A percentile compares a stretch with the other conserved stretches of the same genome.
phyloP scores from a whole-genome alignment of 805 yeast genomes.

The Blastobotrys americana region DNA sequence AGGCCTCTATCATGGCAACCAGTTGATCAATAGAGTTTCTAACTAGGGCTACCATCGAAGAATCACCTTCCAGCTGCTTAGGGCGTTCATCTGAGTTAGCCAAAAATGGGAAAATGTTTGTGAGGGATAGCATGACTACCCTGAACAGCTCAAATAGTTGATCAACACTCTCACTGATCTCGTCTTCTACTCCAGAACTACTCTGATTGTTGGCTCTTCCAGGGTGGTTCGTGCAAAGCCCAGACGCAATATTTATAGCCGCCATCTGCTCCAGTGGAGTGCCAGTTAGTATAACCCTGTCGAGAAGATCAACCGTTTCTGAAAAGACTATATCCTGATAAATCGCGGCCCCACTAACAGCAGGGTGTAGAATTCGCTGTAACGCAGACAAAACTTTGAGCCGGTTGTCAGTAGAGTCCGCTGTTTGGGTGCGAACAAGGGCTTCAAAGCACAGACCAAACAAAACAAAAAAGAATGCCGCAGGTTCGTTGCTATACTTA shows the following conservation, averaged over 20 bases:
- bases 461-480: constrained; percentile 61
- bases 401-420: constrained; percentile 25
- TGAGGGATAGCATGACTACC: constrained; percentile 56
- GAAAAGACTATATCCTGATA: constrained; percentile 62
- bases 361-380: constrained; percentile 47
- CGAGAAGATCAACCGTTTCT: constrained; percentile 71
- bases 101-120: constrained; percentile 26
- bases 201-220: constrained; percentile 15
- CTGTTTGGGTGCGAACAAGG: constrained; percentile 41
- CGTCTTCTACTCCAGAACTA: constrained; percentile 21
- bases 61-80: constrained; percentile 23
- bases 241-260: constrained; percentile 50
- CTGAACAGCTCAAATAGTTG: constrained; percentile 76
- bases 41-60: constrained; percentile 33
- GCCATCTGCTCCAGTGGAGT: constrained; percentile 39
- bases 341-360: constrained; percentile 50
- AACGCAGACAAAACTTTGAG: constrained; percentile 43
- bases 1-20: constrained; percentile 53
- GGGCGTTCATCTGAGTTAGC: constrained; percentile 19
- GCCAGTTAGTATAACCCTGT: constrained; percentile 59
- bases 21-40: constrained; percentile 43
- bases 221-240: constrained; percentile 44
- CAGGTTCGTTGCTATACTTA: constrained; percentile 25
- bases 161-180: constrained; percentile 53
- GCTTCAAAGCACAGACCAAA: constrained; percentile 81